Base-by-base conservation (phyloP, 1,139 yeast genomes). In the Debaryomyces nepalensis region DNA sequence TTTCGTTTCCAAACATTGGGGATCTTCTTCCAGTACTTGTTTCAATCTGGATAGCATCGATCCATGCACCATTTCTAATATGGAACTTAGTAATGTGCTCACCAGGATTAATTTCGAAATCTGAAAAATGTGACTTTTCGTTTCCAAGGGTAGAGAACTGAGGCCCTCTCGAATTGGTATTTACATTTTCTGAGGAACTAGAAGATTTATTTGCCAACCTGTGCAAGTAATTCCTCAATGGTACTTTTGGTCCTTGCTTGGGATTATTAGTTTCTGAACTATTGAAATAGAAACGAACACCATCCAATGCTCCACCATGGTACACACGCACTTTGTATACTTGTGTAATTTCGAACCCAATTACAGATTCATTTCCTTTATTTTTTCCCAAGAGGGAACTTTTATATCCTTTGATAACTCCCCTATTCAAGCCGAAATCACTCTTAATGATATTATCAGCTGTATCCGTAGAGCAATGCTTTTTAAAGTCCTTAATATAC, bases 21-120 rank as follows among this genome's bases (percentile, higher is more conserved):
- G 85, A 75, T 3, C 57, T 48, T 42, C 78, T 68, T 1, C 89
- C 89, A 26, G 66, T 70, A 31, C 64, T 54, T 18, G 77, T 76
- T 48, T 71, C 77, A 14, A 95, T 79, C 55, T 87, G 95, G 14
- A 88, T 66, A 1, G 86, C 96, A 68, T 93, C 98, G 11, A 93
- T 70, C 97, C 98, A 93, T 1, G 77, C 83, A 5, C 98, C 98
- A 39, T 82, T 73, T 48, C 96, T 73, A 35, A 89, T 68, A 42
- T 75, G 73, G 44, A 90, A 70, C 30, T 84, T 85, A 3, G 70
- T 59, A 6, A 93, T 68, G 8, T 53, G 50, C 57, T 91, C 97
- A 26, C 81, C 87, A 0, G 62, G 63, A 2, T 68, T 66, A 7
- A 91, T 57, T 1, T 58, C 59, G 46, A 85, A 76, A 40, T 86